Conservation (phyloP, 129 eudicot genomes). For the Tagetes patula region DNA sequence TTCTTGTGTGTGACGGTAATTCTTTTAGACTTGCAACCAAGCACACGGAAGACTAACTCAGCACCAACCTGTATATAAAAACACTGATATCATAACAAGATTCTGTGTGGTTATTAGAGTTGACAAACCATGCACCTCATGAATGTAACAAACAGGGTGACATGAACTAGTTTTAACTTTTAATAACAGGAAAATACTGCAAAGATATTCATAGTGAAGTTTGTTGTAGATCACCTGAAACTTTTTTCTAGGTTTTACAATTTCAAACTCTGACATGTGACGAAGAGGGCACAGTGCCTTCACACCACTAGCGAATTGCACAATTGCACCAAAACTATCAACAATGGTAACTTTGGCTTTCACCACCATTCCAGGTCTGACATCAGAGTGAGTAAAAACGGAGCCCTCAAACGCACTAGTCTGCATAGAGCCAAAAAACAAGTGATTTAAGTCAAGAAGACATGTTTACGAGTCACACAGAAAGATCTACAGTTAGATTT, state of each 20-base stretch:
- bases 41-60: slow-evolving; percentile 82
- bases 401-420: slow-evolving; percentile 90
- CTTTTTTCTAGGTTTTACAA: slow-evolving; percentile 84
- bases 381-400: slow-evolving; percentile 95
- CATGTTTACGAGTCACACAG: slow-evolving; percentile 5
- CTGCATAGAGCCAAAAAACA: slow-evolving; percentile 42
- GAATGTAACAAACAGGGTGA: neutral
- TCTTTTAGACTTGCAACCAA: slow-evolving; percentile 97
- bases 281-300: slow-evolving; percentile 98
- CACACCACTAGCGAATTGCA: slow-evolving; percentile 87
- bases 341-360: slow-evolving; percentile 79
- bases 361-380: slow-evolving; percentile 95
- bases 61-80: slow-evolving; percentile 69
- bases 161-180: neutral
- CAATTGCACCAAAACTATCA: slow-evolving; percentile 78
- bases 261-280: slow-evolving; percentile 96
- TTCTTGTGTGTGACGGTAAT: slow-evolving; percentile 96
- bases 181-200: neutral
- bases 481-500: slow-evolving; percentile 3
- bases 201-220: neutral
- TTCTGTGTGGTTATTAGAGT: neutral
- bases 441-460: neutral
- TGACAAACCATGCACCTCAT: slow-evolving; percentile 9
- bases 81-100: slow-evolving; percentile 6
- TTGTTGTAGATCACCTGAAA: slow-evolving; percentile 59